These are phyloP conservation scores for Orychophragmus violaceus DNA, from an alignment of 345 rosid genomes.

Conservation along the genomic window DNA sequence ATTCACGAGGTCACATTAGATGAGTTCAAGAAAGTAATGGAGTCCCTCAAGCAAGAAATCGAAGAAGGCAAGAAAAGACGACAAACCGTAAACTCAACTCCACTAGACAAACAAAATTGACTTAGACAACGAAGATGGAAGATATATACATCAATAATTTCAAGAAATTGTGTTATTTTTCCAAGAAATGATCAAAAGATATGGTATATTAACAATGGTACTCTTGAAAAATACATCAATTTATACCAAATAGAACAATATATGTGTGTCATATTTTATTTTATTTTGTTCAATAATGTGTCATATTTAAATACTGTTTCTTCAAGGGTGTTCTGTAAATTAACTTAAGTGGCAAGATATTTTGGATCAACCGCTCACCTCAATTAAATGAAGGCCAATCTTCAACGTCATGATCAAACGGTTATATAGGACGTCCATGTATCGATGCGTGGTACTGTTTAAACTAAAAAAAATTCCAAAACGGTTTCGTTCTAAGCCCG, in stretches of 20 bases:
- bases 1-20: conserved; percentile 7
- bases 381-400: no score
- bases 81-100: not conserved
- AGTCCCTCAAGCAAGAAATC: conserved; percentile 33
- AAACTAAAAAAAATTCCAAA: no score
- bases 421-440: no score
- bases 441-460: no score
- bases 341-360: no score
- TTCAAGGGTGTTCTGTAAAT: no score
- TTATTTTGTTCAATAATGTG: no score
- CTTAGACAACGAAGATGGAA: not conserved
- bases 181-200: not conserved
- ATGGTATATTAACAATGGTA: not conserved
- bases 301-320: not conserved
- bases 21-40: conserved; percentile 40
- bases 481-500: no score
- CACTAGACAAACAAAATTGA: not conserved
- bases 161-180: not conserved
- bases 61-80: conserved; percentile 16
- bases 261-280: not conserved
- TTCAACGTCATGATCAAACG: no score
- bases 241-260: not conserved
- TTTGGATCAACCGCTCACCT: no score
- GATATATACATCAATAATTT: not conserved
- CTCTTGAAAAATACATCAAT: not conserved